These are phyloP conservation scores for Clarireedia hainanense DNA, from an alignment of 2,329 filamentous ascomycete genomes.

Conservation along the genomic window DNA sequence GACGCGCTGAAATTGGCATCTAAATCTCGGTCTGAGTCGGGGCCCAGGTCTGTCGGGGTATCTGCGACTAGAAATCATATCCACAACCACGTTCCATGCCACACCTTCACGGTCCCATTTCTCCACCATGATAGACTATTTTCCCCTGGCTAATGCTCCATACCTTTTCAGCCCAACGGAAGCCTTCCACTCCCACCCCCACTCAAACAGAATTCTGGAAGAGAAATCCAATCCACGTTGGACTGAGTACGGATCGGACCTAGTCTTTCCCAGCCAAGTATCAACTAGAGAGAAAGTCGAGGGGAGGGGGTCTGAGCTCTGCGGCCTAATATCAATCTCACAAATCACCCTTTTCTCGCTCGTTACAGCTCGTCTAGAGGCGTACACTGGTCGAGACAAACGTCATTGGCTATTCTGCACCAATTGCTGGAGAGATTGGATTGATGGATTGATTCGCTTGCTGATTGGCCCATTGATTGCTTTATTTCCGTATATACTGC, in stretches of 20 bases:
- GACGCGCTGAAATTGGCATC: background rate
- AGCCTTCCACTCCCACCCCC: background rate
- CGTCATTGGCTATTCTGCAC: too few species aligned
- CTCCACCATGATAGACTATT: slow-evolving; percentile 2
- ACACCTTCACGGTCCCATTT: background rate
- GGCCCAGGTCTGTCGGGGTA: background rate
- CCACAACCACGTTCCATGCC: background rate
- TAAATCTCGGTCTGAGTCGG: background rate
- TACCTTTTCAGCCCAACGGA: slow-evolving; percentile 1
- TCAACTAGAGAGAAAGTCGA: too few species aligned
- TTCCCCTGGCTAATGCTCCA: background rate
- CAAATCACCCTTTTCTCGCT: too few species aligned
- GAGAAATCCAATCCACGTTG: too few species aligned
- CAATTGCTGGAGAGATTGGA: background rate
- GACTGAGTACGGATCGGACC: background rate
- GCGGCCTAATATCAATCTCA: too few species aligned
- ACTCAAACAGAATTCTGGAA: slow-evolving; percentile 1
- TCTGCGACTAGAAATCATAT: background rate
- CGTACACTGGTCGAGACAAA: too few species aligned
- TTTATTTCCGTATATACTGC: background rate
- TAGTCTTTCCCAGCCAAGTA: background rate
- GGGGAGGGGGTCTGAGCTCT: too few species aligned
- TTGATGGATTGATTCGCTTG: background rate
- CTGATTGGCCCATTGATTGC: background rate
- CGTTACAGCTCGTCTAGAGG: too few species aligned